These are phyloP conservation scores for Cladosporium halotolerans DNA, from an alignment of 2,329 filamentous ascomycete species.

Conservation along the genomic window DNA sequence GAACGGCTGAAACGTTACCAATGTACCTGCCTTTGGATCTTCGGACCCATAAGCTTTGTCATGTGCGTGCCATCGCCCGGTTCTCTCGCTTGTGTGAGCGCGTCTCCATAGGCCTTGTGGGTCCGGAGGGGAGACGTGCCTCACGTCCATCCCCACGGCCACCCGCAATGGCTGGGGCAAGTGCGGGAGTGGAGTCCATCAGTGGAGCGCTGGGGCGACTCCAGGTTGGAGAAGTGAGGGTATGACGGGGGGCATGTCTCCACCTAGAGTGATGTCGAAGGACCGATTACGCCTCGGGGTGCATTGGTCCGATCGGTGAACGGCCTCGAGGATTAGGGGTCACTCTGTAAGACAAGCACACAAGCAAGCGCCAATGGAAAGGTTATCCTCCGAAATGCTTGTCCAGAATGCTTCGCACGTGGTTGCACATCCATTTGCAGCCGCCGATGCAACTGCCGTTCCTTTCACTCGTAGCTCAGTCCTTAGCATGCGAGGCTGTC, in stretches of 20 bases:
- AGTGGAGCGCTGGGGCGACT: neutral
- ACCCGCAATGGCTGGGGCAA: conserved; percentile 6
- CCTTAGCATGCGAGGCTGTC: too few relatives aligned
- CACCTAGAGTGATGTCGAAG: neutral
- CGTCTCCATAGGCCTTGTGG: neutral
- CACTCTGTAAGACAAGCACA: too few relatives aligned
- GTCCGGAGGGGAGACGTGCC: neutral
- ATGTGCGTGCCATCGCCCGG: conserved; percentile 3
- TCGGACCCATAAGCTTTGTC: neutral
- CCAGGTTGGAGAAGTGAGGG: conserved; percentile 4
- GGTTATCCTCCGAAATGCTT: too few relatives aligned
- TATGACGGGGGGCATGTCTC: neutral
- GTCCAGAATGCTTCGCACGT: too few relatives aligned
- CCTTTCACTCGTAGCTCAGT: too few relatives aligned
- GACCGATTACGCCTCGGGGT: neutral
- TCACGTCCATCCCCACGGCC: neutral
- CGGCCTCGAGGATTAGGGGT: neutral
- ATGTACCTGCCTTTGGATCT: neutral
- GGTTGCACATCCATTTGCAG: too few relatives aligned
- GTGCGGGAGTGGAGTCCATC: conserved; percentile 5
- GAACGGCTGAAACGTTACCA: neutral
- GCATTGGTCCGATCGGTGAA: neutral
- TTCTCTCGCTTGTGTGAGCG: neutral
- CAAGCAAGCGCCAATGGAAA: too few relatives aligned
- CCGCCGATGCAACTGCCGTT: too few relatives aligned